Evolutionary conservation across 129 eudicot genomes (phyloP).

Genomic region (Calendula officinalis): DNA sequence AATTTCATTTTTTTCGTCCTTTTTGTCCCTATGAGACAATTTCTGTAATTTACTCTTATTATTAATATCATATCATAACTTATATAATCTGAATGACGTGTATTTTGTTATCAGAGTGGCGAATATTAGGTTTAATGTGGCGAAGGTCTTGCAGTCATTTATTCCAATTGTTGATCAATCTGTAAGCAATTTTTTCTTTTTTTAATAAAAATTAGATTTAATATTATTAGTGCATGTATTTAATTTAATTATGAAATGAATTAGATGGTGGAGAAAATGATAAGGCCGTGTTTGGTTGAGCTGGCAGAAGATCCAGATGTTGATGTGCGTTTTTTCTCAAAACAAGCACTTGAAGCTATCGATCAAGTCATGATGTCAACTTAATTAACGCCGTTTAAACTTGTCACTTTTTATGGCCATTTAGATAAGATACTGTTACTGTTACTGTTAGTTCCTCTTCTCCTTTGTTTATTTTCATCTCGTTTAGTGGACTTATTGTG

Average conservation of each 20-base stretch:
- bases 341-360: slow-evolving; percentile 88
- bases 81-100: background rate
- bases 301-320: slow-evolving; percentile 96
- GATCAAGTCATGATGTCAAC: slow-evolving; percentile 89
- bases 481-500: slow-evolving; percentile 5
- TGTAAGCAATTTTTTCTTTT: slow-evolving; percentile 42
- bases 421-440: slow-evolving; percentile 26
- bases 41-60: background rate
- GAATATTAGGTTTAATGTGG: slow-evolving; percentile 93
- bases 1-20: too few species aligned
- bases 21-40: too few species aligned
- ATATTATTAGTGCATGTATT: background rate
- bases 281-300: slow-evolving; percentile 81
- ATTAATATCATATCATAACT: background rate
- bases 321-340: slow-evolving; percentile 89
- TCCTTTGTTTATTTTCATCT: slow-evolving; percentile 4
- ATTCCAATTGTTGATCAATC: slow-evolving; percentile 81
- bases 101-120: slow-evolving; percentile 65
- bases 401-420: slow-evolving; percentile 15
- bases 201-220: background rate
- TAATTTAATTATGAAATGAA: background rate
- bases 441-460: background rate
- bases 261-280: slow-evolving; percentile 80
- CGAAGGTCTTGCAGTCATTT: slow-evolving; percentile 93
- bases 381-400: slow-evolving; percentile 27